Base-by-base conservation (phyloP, 108 stramenopile species). In the Epipyxis sp. region DNA sequence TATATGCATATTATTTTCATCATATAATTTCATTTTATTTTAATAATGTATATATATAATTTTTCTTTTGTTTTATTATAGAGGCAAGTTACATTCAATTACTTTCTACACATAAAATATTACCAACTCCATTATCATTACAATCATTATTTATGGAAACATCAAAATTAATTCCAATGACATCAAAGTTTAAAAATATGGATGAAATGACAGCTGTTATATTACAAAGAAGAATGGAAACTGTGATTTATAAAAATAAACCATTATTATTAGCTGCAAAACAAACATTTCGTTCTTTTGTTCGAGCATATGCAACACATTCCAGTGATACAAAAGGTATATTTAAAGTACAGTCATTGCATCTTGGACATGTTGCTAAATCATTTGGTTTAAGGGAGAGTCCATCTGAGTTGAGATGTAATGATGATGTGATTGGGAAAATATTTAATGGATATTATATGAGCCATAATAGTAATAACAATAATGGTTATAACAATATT, bases 21-120 rank as follows among this genome's bases (percentile, higher is more conserved):
- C n/a, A n/a, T n/a, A n/a, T n/a, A n/a, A n/a, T n/a, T n/a, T n/a
- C n/a, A n/a, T n/a, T n/a, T n/a, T n/a, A n/a, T n/a, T n/a, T n/a
- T n/a, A n/a, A n/a, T n/a, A n/a, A n/a, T n/a, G n/a, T n/a, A n/a
- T n/a, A n/a, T n/a, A n/a, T n/a, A n/a, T n/a, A n/a, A n/a, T n/a
- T n/a, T n/a, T n/a, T n/a, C n/a, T n/a, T n/a, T n/a, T n/a, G n/a
- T n/a, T n/a, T n/a, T n/a, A n/a, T n/a, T n/a, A 92, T 92, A 1
- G 96, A 97, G 76, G 79, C 78, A n/a, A 84, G 83, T 59, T 94
- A 93, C 76, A 45, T 97, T 13, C 88, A 92, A 44, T 87, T 94
- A 25, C 80, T 95, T 6, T 27, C 16, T 6, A 6, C n/a, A 37
- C 71, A 74, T 42, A 42, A 42, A 13, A 10, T 74, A 42, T 27